Base-by-base conservation (phyloP, 805 yeast species). In the Kluyveromyces starmeri region DNA sequence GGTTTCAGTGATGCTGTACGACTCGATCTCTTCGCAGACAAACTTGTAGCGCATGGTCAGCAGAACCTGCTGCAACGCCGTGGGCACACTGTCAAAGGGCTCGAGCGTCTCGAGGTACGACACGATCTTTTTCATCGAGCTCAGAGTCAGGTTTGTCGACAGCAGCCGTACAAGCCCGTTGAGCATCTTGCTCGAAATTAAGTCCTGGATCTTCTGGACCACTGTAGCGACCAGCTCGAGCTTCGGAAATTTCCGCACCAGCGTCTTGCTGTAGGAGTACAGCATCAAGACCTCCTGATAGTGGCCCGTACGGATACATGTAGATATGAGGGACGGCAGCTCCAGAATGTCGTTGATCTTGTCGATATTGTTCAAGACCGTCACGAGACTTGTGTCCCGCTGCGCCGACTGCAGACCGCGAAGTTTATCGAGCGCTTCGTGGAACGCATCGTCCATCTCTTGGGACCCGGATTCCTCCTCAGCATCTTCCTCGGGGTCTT, bases 241-340 rank as follows among this genome's bases (percentile, higher is more conserved):
- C 7, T 48, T 50, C 0, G 86, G 83, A 54, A 79, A 88, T 39
- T 94, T 66, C 12, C 77, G 72, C 1, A 70, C 63, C 16, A 92
- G 62, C 36, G 94, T 68, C 42, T 78, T 70, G 1, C 82, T 75
- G 47, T 83, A 76, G 20, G 81, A 70, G 9, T 86, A 80, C 10
- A 89, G 71, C 53, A 89, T 95, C 22, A 89, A 69, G 7, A 96
- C 86, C 49, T 86, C 95, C 21, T 85, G 81, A 51, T 88, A 92
- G 49, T 82, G 83, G 0, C 95, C 95, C 30, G 81, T 79, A 31
- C 74, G 67, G 8, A 88, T 83, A 57, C 96, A 84, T n/a, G 88
- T 75, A 31, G 77, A 70, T 21, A 89, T 77, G 31, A 89, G 55
- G 2, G 94, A 70, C 1, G 98, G 96, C 21, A 92, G 61, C 50